phyloP scores from a whole-genome alignment of 176 grass and related monocot species.

The Puccinellia tenuiflora region DNA sequence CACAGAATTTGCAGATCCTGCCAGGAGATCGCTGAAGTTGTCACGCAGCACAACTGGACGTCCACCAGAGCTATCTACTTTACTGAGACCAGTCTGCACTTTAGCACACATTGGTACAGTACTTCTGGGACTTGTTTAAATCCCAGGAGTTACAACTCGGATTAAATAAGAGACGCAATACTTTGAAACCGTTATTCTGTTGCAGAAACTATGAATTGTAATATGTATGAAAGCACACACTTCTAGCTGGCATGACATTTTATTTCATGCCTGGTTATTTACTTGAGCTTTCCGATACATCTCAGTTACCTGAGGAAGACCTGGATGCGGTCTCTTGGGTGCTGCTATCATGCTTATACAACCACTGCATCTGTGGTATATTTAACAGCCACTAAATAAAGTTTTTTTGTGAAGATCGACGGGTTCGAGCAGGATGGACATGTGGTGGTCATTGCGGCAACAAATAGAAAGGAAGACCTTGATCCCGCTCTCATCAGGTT shows the following conservation, averaged over 20 bases:
- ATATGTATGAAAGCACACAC: not conserved
- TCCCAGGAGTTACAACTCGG: no score
- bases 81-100: not conserved
- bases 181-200: not conserved
- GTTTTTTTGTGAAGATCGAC: constrained; percentile 70
- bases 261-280: constrained; percentile 8
- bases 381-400: constrained; percentile 1
- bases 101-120: not conserved
- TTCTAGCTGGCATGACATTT: not conserved
- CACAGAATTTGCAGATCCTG: not conserved
- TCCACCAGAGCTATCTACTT: not conserved
- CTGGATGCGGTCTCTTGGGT: not conserved
- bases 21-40: not conserved
- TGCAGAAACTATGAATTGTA: not conserved
- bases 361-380: not conserved
- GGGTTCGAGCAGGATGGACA: constrained; percentile 86
- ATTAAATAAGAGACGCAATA: not conserved
- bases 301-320: not conserved
- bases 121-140: not conserved
- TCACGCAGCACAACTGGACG: not conserved
- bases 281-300: not conserved
- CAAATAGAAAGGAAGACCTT: constrained; percentile 96
- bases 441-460: constrained; percentile 91
- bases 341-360: not conserved
- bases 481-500: constrained; percentile 97